These are phyloP conservation scores for Termitomyces sp. DNA, from an alignment of 768 basidiomycete genomes.

Conservation along the genomic window DNA sequence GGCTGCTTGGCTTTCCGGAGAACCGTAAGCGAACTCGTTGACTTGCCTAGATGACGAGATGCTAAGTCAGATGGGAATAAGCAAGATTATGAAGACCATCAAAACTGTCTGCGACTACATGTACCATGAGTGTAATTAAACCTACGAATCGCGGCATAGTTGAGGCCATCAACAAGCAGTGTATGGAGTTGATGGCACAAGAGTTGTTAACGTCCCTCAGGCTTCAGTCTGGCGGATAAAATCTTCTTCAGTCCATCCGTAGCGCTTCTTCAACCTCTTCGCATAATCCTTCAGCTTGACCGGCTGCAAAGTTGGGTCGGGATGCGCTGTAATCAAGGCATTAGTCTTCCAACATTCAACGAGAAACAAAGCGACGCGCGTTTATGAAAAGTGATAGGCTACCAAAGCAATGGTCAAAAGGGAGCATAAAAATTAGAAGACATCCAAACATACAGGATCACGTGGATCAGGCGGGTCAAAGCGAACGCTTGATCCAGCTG, in stretches of 20 bases:
- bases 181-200: background rate
- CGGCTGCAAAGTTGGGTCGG: conserved; percentile 61
- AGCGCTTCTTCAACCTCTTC: conserved; percentile 55
- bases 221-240: conserved; percentile 26
- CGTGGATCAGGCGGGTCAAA: conserved; percentile 68
- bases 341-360: conserved; percentile 5
- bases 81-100: background rate
- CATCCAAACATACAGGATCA: conserved; percentile 31
- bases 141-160: background rate
- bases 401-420: background rate
- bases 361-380: conserved; percentile 38
- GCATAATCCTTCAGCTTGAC: conserved; percentile 49
- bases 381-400: conserved; percentile 78
- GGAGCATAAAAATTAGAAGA: background rate
- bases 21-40: background rate
- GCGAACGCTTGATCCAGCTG: conserved; percentile 79
- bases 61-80: background rate
- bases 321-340: conserved; percentile 52
- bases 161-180: background rate
- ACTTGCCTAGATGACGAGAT: background rate
- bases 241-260: conserved; percentile 63
- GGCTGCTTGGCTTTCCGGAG: background rate
- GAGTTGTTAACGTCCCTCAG: background rate
- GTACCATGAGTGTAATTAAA: background rate
- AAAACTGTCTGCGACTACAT: too few relatives aligned